phyloP scores from a whole-genome alignment of 2,329 filamentous ascomycete species.

The Fusarium circinatum region DNA sequence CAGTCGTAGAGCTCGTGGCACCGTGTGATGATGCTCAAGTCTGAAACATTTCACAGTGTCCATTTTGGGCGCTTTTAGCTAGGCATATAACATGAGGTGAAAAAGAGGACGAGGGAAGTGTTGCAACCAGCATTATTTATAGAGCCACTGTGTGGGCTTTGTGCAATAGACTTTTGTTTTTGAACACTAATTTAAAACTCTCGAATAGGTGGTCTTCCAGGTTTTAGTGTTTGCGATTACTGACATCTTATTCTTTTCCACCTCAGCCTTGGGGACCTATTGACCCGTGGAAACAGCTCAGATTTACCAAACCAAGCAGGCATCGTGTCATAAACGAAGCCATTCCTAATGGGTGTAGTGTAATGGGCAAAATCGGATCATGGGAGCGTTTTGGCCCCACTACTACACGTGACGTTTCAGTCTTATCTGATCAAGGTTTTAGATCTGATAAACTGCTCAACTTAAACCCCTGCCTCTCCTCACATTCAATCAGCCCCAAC shows the following conservation, averaged over 20 bases:
- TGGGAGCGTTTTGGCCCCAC: not conserved
- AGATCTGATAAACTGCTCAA: slow-evolving; percentile 39
- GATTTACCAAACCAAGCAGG: no score
- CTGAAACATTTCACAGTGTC: not conserved
- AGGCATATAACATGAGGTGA: not conserved
- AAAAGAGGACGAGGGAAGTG: no score
- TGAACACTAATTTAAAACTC: not conserved
- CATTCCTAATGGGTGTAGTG: not conserved
- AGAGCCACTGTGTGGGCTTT: not conserved
- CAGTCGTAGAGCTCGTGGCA: not conserved
- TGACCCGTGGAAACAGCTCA: no score
- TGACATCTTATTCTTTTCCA: no score
- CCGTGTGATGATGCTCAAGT: not conserved
- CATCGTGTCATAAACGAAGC: not conserved
- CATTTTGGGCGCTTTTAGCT: not conserved
- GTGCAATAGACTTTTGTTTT: not conserved
- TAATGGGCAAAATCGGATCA: not conserved
- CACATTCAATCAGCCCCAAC: not conserved
- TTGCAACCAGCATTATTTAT: not conserved
- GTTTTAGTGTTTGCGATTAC: no score
- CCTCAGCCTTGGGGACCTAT: no score
- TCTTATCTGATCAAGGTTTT: slow-evolving; percentile 40
- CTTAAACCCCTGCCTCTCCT: not conserved
- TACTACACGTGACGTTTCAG: slow-evolving; percentile 1
- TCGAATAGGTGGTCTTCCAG: no score